A percentile compares a stretch with the other conserved stretches of the same genome.
Evolutionary conservation across 2,329 filamentous ascomycete genomes (phyloP).

Genomic region (Cytospora mali): DNA sequence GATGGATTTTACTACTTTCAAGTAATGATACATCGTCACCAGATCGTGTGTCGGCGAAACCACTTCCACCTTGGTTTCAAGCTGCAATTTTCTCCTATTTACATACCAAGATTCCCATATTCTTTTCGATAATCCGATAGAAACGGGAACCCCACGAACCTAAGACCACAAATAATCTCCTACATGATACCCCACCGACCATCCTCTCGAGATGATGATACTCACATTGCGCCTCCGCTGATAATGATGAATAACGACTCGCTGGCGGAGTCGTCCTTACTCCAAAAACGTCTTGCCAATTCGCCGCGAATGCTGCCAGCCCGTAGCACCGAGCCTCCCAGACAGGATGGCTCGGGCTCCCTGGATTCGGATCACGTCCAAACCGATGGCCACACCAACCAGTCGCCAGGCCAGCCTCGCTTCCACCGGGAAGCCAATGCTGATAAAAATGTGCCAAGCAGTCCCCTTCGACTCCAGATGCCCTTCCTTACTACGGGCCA

Average conservation of each 20-base stretch:
- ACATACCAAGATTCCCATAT: neutral
- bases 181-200: slow-evolving; percentile 19
- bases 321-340: slow-evolving; percentile 1
- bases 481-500: slow-evolving; percentile 53
- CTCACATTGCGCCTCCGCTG: slow-evolving; percentile 2
- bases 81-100: neutral
- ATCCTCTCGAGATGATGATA: slow-evolving; percentile 19
- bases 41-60: neutral
- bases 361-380: neutral
- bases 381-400: slow-evolving; percentile 2
- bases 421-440: slow-evolving; percentile 25
- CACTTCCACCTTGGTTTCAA: neutral
- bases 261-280: slow-evolving; percentile 7
- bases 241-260: slow-evolving; percentile 12
- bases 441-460: slow-evolving; percentile 30
- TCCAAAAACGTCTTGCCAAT: slow-evolving; percentile 1
- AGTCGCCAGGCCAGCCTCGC: slow-evolving; percentile 20
- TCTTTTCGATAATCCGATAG: neutral
- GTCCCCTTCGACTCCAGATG: slow-evolving; percentile 45
- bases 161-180: neutral
- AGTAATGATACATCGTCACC: neutral
- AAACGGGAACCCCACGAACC: slow-evolving; percentile 13
- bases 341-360: slow-evolving; percentile 5
- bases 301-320: slow-evolving; percentile 2
- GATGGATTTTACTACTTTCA: neutral